Conservation (phyloP, 768 basidiomycete species). For the Myochromella boudieri region DNA sequence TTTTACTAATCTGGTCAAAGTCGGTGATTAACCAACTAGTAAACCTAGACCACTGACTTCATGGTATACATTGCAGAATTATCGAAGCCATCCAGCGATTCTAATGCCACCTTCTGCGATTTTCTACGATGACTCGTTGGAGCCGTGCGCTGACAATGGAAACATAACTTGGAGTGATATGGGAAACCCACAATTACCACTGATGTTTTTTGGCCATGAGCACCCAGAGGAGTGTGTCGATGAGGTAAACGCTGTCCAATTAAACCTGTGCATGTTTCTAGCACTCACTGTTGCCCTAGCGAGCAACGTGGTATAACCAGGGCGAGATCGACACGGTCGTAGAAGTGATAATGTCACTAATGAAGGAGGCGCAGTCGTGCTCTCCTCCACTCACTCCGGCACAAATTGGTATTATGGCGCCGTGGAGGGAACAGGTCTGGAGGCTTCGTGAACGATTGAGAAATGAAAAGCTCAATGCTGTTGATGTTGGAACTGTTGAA, state of each 20-base stretch:
- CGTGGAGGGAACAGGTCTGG: conserved; percentile 55
- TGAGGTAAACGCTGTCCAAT: conserved; percentile 32
- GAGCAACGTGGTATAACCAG: conserved; percentile 49
- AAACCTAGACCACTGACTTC: background rate
- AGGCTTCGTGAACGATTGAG: conserved; percentile 45
- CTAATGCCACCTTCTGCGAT: conserved; percentile 54
- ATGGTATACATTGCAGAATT: conserved; percentile 31
- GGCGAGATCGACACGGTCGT: conserved; percentile 45
- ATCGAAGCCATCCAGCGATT: conserved; percentile 51
- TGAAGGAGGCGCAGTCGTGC: conserved; percentile 33
- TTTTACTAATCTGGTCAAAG: conserved; percentile 45
- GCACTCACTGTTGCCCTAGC: conserved; percentile 22
- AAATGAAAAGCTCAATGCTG: conserved; percentile 36
- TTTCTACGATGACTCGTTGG: conserved; percentile 50
- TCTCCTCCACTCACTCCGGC: conserved; percentile 38
- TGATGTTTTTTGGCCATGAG: conserved; percentile 45
- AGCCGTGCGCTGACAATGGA: conserved; percentile 46
- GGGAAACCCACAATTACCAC: conserved; percentile 36
- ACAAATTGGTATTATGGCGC: conserved; percentile 51
- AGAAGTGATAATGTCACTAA: conserved; percentile 36
- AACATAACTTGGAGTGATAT: conserved; percentile 39
- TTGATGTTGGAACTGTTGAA: conserved; percentile 55
- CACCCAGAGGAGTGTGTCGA: conserved; percentile 43
- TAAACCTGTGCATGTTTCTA: too few relatives aligned
- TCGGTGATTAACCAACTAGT: conserved; percentile 9